Evolutionary conservation across 495 filamentous ascomycete species (phyloP).

Genomic region (Extremus antarcticus): DNA sequence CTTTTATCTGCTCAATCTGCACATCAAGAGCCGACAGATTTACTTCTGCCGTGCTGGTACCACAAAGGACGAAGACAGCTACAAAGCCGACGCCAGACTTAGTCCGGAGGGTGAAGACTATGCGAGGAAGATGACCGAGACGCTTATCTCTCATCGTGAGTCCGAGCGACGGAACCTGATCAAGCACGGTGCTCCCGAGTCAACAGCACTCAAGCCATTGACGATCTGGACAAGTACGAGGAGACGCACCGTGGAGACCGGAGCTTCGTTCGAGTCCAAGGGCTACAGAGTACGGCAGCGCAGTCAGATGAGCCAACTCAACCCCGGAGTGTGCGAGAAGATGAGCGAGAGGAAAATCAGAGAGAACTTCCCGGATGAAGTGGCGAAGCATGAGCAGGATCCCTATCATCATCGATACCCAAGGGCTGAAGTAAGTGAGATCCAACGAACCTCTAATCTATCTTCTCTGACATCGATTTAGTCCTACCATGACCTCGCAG

Average conservation of each 20-base stretch:
- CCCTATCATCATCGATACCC: slow-evolving; percentile 97
- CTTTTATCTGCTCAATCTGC: slow-evolving; percentile 93
- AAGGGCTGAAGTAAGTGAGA: slow-evolving; percentile 65
- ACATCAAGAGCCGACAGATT: slow-evolving; percentile 85
- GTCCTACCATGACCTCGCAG: slow-evolving; percentile 97
- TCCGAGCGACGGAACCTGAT: slow-evolving; percentile 60
- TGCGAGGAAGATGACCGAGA: slow-evolving; percentile 75
- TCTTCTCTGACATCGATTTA: slow-evolving; percentile 26
- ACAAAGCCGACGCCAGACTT: slow-evolving; percentile 77
- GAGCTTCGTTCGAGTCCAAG: slow-evolving; percentile 58
- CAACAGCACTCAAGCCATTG: slow-evolving; percentile 60
- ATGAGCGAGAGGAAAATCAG: slow-evolving; percentile 74
- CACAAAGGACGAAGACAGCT: slow-evolving; percentile 68
- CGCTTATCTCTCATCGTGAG: slow-evolving; percentile 69
- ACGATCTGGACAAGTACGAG: slow-evolving; percentile 92
- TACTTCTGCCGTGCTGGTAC: slow-evolving; percentile 83
- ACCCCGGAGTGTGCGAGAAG: slow-evolving; percentile 91
- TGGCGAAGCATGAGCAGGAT: slow-evolving; percentile 82
- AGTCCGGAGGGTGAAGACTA: slow-evolving; percentile 77
- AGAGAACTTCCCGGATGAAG: slow-evolving; percentile 73
- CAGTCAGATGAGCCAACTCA: slow-evolving; percentile 91
- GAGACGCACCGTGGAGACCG: slow-evolving; percentile 82
- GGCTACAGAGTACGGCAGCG: slow-evolving; percentile 83
- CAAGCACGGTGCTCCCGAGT: slow-evolving; percentile 53
- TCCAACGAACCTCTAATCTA: slow-evolving; percentile 7